Evolutionary conservation across 805 yeast genomes (phyloP), one percentile per base, ranked within the genome.

Genomic region (Priceomyces castillae): DNA sequence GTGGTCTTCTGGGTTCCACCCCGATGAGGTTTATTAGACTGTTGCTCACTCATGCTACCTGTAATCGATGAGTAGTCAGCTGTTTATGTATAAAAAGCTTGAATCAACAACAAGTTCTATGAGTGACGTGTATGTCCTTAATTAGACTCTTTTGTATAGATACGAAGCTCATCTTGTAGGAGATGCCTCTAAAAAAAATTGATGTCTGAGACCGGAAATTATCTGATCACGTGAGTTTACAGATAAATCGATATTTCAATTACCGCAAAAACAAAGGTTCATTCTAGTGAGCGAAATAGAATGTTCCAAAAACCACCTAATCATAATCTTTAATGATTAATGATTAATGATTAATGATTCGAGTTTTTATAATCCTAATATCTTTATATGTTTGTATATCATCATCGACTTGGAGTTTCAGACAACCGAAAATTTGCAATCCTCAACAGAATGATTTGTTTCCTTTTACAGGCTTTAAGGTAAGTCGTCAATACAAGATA

Each of bases 11-110:
- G 59, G 35, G 66, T 53, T 14, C 73, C 76, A 39, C 82, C 84
- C 52, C 97, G 76, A 60, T 92, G 98, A 44, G 90, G 74, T 71
- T 87, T 90, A 65, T 92, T 88, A 35, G 80, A 59, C 72, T 86
- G 95, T 43, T 69, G 69, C 26, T 37, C 35, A 38, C 45, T 36
- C 43, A 42, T 45, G 10, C 25, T 20, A 16, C 15, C 31, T n/a
- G 31, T n/a, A 28, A 28, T 10, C 5, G 10, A 40, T 33, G 39
- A 14, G 15, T n/a, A 10, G n/a, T 5, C 10, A 28, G 26, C 26
- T 23, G 6, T 10, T 23, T 30, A 22, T 23, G 20, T 25, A 25
- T 37, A 22, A 12, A 3, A 22, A 22, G 10, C 10, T 25, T 25
- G 7, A 23, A 36, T 23, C 30, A 36, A 22, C 16, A 7, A 22